Base-by-base conservation (phyloP, 306 rosid species). In the Castanea mollissima region DNA sequence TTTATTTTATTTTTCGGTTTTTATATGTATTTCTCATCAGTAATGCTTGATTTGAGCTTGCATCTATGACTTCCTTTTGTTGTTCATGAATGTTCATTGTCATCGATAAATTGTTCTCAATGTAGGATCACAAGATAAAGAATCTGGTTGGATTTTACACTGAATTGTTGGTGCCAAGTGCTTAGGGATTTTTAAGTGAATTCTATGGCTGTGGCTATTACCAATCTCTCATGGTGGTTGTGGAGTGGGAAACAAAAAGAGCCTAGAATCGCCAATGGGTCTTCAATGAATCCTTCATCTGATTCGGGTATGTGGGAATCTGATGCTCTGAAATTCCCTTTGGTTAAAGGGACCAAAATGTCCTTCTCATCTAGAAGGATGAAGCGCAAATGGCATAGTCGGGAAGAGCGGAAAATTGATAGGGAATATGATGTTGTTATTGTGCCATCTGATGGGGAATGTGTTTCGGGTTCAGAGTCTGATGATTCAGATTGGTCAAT, bases 401-500 rank as follows among this genome's bases (percentile, higher is more conserved):
- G 98, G 71, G 96, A 95, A 88, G 94, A 95, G 80, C 83, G 91
- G 89, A 95, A 85, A 81, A 81, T 93, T 18, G 99, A 93, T 74
- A 83, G 83, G 78, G 98, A 93, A 57, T 90, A 86, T 75, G 99
- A 95, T 86, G 85, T 89, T 82, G 98, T 95, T 87, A 86, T 95
- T 32, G 97, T 95, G 80, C 94, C 99, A 73, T 91, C 99, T 58
- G 98, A 93, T 81, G 96, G 97, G 23, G 99, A 86, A 35, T 90
- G 97, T 80, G 87, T 93, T 76, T 92, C 97, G 73, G 98, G 89
- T 74, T 90, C 94, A 14, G 99, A 95, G 41, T 89, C 98, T 44
- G 98, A 90, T 76, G 97, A 80, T 78, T 95, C 99, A 10, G 98
- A 95, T 81, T 95, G 98, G 97, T 93, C 99, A 3, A 85, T 95